These are phyloP conservation scores for Rhipidocladum racemiflorum DNA, from an alignment of 176 grass and related monocot species.

Conservation along the genomic window DNA sequence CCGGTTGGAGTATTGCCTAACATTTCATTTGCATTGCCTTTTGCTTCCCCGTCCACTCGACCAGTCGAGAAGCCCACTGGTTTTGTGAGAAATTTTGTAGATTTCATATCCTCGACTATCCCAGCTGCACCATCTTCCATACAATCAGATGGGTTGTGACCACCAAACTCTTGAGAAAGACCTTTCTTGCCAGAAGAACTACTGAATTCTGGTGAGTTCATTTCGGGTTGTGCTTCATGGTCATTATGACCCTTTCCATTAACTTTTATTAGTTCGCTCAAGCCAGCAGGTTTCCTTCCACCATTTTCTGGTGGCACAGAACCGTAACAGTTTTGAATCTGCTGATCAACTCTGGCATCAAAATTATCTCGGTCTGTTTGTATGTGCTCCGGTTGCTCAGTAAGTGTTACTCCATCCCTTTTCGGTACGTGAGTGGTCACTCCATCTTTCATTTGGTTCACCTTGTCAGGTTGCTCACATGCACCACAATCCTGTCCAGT, in stretches of 20 bases:
- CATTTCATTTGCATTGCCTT: background rate
- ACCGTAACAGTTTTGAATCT: background rate
- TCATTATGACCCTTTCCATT: constrained; percentile 16
- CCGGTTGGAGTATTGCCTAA: constrained; percentile 8
- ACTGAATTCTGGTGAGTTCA: background rate
- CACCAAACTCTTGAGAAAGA: constrained; percentile 16
- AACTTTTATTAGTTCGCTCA: constrained; percentile 2
- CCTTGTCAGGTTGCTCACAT: constrained; percentile 19
- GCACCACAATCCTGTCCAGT: constrained; percentile 7
- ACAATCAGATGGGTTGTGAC: background rate
- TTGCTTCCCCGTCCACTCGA: background rate
- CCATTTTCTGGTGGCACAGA: constrained; percentile 15
- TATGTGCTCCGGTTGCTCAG: constrained; percentile 21
- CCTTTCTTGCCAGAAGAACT: background rate
- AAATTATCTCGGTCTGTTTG: constrained; percentile 9
- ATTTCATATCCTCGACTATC: constrained; percentile 13
- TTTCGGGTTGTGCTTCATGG: background rate
- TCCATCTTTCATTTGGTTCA: constrained; percentile 26
- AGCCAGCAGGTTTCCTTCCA: constrained; percentile 14
- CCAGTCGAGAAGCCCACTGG: background rate
- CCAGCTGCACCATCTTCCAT: constrained; percentile 20
- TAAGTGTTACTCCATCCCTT: background rate
- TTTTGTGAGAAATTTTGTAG: constrained; percentile 7
- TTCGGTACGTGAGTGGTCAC: constrained; percentile 1
- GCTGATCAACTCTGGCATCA: constrained; percentile 4